Base-by-base conservation (phyloP, 208 protist genomes). In the Willaertia magna region DNA sequence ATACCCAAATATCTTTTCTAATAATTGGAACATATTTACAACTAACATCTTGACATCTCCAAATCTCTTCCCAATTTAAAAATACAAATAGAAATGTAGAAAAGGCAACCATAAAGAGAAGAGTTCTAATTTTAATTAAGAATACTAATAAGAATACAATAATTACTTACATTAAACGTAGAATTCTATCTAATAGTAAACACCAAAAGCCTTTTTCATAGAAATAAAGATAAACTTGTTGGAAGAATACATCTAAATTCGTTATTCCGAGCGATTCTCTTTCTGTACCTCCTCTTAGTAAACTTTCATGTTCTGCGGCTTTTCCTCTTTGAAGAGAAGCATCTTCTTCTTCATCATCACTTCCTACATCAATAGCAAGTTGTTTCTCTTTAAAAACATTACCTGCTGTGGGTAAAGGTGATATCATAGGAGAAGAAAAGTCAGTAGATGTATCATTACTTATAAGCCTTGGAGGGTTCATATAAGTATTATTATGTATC, bases 171-270 rank as follows among this genome's bases (percentile, higher is more conserved):
- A 89, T 16, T 76, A 91, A 51, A 44, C 90, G 55, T 76, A 89
- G 82, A 44, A 86, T 44, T 39, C 76, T 26, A 44, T 55, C 26
- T 26, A 87, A 48, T 39, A 90, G 26, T 30, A 91, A 88, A 52
- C 87, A 90, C n/a, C 76, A 48, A 75, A 91, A 91, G 20, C 89
- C 89, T 87, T 90, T 91, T 47, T 79, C 86, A 49, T 43, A 14
- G 34, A 79, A 91, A 81, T 91, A 91, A 22, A 88, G 79, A 39
- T 91, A 91, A 4, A 90, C 86, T 43, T 82, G 39, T 34, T 85
- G 79, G 26, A 90, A 76, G 43, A 90, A 88, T 4, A n/a, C 26
- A 61, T 90, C 89, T 12, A 89, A 59, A 74, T 90, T 89, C 39
- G 85, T 42, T n/a, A 55, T 43, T 40, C 55, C 78, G 16, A 85